Evolutionary conservation across 495 filamentous ascomycete species (phyloP).

Genomic region (Jackrogersella multiformis): DNA sequence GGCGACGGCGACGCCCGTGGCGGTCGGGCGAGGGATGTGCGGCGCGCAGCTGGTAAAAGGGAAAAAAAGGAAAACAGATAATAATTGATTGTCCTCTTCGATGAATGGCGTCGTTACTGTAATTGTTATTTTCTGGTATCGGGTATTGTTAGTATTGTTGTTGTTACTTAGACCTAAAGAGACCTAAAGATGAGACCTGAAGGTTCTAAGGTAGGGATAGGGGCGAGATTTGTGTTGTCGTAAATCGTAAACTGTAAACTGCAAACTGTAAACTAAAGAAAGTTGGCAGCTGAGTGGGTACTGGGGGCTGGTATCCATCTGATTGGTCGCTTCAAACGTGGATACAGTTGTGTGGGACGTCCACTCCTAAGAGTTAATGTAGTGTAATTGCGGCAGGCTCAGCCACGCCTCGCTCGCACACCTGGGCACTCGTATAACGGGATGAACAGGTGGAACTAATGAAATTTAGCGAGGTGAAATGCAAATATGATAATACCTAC

Average conservation of each 20-base stretch:
- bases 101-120: slow-evolving; percentile 18
- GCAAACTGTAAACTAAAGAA: slow-evolving; percentile 15
- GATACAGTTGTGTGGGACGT: slow-evolving; percentile 27
- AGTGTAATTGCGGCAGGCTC: slow-evolving; percentile 32
- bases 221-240: slow-evolving; percentile 37
- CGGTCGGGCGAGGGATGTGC: slow-evolving; percentile 31
- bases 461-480: slow-evolving; percentile 1
- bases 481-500: too few relatives aligned
- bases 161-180: too few relatives aligned
- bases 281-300: slow-evolving; percentile 40
- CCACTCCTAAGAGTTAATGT: too few relatives aligned
- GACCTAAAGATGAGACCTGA: slow-evolving; percentile 1
- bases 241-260: too few relatives aligned
- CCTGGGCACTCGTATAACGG: slow-evolving; percentile 28
- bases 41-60: not conserved
- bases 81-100: not conserved
- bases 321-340: slow-evolving; percentile 32
- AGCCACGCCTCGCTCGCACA: slow-evolving; percentile 22
- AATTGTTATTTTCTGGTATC: slow-evolving; percentile 28
- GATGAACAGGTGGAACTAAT: slow-evolving; percentile 13
- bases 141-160: not conserved
- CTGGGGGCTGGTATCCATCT: slow-evolving; percentile 3
- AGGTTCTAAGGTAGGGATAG: slow-evolving; percentile 6
- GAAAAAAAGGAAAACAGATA: slow-evolving; percentile 4
- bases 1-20: slow-evolving; percentile 2